Conservation (phyloP, 1,139 yeast genomes). For the Trichomonascaceae sp. region DNA sequence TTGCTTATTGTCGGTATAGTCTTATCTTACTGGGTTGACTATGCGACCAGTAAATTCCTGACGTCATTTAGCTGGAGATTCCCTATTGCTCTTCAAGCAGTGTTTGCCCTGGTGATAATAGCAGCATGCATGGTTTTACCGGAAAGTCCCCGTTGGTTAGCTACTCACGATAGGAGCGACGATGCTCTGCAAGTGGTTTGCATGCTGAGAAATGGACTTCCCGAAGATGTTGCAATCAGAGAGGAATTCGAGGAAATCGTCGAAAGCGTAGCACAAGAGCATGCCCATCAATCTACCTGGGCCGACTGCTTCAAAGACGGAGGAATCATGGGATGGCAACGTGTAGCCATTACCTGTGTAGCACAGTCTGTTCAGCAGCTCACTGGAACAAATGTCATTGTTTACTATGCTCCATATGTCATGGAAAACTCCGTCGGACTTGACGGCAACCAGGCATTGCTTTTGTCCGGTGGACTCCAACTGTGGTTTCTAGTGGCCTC, state of each 20-base stretch:
- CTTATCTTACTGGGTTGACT: conserved; percentile 28
- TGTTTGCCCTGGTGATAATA: conserved; percentile 40
- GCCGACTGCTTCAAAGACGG: conserved; percentile 2
- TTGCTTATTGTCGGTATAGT: conserved; percentile 45
- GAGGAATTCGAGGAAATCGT: conserved; percentile 14
- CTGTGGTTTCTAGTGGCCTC: conserved; percentile 4
- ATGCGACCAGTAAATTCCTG: conserved; percentile 25
- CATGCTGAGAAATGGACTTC: conserved; percentile 2
- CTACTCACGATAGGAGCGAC: conserved; percentile 18
- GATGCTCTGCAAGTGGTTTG: conserved; percentile 12
- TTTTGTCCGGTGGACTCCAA: conserved; percentile 33
- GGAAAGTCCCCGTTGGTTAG: conserved; percentile 47
- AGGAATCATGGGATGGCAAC: conserved; percentile 6
- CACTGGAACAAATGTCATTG: conserved; percentile 63
- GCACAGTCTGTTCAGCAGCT: conserved; percentile 43
- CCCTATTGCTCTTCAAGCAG: conserved; percentile 37
- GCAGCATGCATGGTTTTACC: conserved; percentile 46
- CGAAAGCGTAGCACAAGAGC: not conserved
- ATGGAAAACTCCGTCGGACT: conserved; percentile 21
- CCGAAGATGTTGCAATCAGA: conserved; percentile 10
- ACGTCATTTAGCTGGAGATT: conserved; percentile 18
- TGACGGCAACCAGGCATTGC: conserved; percentile 42
- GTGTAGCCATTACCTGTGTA: conserved; percentile 1
- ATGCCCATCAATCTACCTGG: conserved; percentile 1
- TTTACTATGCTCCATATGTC: conserved; percentile 56